Evolutionary conservation across 352 stramenopile species (phyloP).

Genomic region (Globisporangium nagaii): DNA sequence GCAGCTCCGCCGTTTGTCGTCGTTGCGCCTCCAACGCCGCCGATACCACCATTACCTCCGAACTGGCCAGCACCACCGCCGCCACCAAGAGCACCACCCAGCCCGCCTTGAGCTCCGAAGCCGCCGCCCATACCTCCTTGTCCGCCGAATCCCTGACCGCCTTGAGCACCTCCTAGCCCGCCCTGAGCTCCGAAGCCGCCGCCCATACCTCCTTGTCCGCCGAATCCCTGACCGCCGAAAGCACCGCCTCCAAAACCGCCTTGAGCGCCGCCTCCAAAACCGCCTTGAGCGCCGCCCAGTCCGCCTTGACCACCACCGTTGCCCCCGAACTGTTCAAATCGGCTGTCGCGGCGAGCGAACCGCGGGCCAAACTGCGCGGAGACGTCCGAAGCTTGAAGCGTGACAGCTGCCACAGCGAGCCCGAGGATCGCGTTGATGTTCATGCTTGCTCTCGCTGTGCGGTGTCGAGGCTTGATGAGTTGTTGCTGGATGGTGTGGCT

Average conservation of each 20-base stretch:
- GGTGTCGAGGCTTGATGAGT: background rate
- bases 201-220: background rate
- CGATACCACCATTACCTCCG: background rate
- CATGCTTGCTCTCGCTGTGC: background rate
- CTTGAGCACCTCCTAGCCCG: background rate
- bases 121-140: background rate
- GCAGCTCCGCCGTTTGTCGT: too few relatives aligned
- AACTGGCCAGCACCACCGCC: background rate
- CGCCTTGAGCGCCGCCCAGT: background rate
- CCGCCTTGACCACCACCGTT: background rate
- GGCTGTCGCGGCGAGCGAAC: background rate
- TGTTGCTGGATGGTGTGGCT: background rate
- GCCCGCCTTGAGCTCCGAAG: background rate
- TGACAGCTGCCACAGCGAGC: background rate
- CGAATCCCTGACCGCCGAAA: background rate
- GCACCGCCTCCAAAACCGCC: background rate
- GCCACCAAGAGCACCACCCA: background rate
- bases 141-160: background rate
- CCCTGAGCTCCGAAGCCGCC: background rate
- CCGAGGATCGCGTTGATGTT: slow-evolving; percentile 1
- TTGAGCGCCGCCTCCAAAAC: background rate
- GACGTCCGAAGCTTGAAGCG: background rate
- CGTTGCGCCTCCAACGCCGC: background rate
- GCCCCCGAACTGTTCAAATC: slow-evolving; percentile 1
- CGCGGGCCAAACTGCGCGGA: background rate